Evolutionary conservation across 1,284 basidiomycete species (phyloP), one percentile per base, ranked within the genome.

Genomic region (Mycena sp.): DNA sequence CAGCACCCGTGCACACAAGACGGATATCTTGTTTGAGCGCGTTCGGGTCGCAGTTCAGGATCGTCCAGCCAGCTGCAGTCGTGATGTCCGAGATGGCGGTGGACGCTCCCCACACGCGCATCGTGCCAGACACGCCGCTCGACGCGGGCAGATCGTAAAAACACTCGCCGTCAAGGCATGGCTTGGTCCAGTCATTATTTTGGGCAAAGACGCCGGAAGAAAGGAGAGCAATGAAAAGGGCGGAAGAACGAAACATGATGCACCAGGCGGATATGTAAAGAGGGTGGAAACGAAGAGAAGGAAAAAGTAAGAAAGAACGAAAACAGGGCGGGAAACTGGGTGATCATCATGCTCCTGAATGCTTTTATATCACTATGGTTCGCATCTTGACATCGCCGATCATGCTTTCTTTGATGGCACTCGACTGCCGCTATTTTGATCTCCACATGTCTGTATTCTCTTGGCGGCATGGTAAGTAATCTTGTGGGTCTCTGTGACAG

Each of bases 21-120:
- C 82, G 80, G 49, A 87, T 81, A 41, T 83, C 78, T 65, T 87
- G 84, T 12, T 74, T 61, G 3, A 76, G 68, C 0, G 72, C 65
- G 50, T 78, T 72, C 1, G 80, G 64, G 44, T 80, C 73, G 69
- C 85, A 87, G 54, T 73, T 75, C 45, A 85, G 66, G 50, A 87
- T 84, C 12, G 77, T 73, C 85, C 85, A 87, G 38, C 85, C 85
- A 11, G 82, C 83, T 4, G 83, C 83, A 11, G 72, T 55, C 2
- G 85, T 86, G 53, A 87, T 80, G 67, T 87, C 85, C 10, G 84
- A 81, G 37, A 87, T 82, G 4, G 81, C 76, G 25, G 69, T 48
- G 12, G 49, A 32, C n/a, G 29, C 26, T 5, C 55, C 12, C 38
- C 53, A 44, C 30, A 52, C 53, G 19, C 49, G 44, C 46, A 58